phyloP scores from a whole-genome alignment of 352 stramenopile species.

The Plasmopara viticola region DNA sequence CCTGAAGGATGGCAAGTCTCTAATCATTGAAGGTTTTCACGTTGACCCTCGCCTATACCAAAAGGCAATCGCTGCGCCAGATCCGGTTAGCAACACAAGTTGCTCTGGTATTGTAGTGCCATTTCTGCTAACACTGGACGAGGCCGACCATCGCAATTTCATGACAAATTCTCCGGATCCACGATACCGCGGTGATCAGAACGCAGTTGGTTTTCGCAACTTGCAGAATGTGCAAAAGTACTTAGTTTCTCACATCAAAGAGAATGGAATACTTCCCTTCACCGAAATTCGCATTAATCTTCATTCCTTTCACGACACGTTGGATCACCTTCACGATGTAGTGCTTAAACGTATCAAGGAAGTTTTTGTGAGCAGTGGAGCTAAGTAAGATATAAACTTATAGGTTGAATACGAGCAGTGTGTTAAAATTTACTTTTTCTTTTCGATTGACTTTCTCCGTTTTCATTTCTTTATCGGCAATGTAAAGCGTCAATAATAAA shows the following conservation, averaged over 20 bases:
- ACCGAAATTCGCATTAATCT: conserved; percentile 76
- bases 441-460: too few relatives aligned
- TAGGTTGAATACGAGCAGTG: too few relatives aligned
- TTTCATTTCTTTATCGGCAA: too few relatives aligned
- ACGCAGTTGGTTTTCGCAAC: conserved; percentile 56
- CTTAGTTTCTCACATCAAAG: conserved; percentile 40
- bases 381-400: not conserved
- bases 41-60: conserved; percentile 84
- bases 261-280: conserved; percentile 51
- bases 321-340: conserved; percentile 81
- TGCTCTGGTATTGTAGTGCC: conserved; percentile 75
- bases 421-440: too few relatives aligned
- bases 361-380: conserved; percentile 35
- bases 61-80: conserved; percentile 41
- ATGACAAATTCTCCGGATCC: conserved; percentile 80
- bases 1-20: conserved; percentile 84
- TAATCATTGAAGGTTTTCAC: conserved; percentile 85
- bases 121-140: conserved; percentile 67
- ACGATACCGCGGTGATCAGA: conserved; percentile 57
- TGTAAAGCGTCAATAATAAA: too few relatives aligned
- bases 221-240: conserved; percentile 79
- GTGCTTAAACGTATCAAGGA: conserved; percentile 81
- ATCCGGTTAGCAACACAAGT: conserved; percentile 20
- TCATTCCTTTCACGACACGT: conserved; percentile 81
- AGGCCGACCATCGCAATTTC: conserved; percentile 65